Evolutionary conservation across 2,329 filamentous ascomycete genomes (phyloP), one percentile per base, ranked within the genome.

Genomic region (Fusarium sp.): DNA sequence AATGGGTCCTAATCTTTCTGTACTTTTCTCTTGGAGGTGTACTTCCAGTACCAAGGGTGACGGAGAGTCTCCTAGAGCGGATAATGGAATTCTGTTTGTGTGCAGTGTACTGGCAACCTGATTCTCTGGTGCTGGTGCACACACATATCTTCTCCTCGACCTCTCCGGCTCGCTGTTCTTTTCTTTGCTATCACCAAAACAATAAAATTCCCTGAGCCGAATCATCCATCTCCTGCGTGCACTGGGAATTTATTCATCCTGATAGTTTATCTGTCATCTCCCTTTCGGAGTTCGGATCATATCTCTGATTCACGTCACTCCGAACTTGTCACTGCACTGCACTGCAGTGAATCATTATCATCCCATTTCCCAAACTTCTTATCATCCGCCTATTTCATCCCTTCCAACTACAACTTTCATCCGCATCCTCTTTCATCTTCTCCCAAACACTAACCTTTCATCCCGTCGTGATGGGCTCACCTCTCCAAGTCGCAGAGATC

Each of bases 81-180:
- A 9, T 30, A 26, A 18, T 36, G 18, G 4, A 18, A 16, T 41
- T 42, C 33, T 13, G 16, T 60, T 59, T 42, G 34, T 12, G 18
- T 40, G 13, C 20, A 50, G 45, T 65, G 53, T 41, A 28, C n/a
- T 31, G 37, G 46, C 23, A 60, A 58, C 53, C 28, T 47, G 36
- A 8, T 28, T 51, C 16, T 65, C 16, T 20, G 33, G 11, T 45
- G 15, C 30, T 47, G 40, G 53, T 52, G 47, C 45, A 36, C 8
- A 52, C 30, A 30, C 34, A 34, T 42, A 51, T 65, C 45, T 59
- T 30, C 37, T n/a, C 8, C 60, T 34, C 42, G 28, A n/a, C 30
- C 42, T 31, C 34, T 41, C 23, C 26, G 42, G 33, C 52, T 30
- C 36, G 33, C 33, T 33, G 33, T 53, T 20, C 23, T 36, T 53